Base-by-base conservation (phyloP, 768 basidiomycete species). In the Suillus brevipes region DNA sequence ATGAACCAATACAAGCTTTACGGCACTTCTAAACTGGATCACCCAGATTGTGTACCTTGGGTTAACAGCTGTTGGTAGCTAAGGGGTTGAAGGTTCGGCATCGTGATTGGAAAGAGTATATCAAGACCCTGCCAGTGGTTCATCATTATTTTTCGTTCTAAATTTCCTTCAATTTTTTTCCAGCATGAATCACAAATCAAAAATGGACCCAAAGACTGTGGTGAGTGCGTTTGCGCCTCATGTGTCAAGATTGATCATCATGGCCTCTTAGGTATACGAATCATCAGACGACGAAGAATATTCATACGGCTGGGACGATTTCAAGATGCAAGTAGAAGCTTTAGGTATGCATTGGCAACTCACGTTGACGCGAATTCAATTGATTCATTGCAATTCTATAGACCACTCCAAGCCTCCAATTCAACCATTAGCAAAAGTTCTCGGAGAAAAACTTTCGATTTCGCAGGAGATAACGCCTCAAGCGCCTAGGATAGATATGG, bases 21-120 rank as follows among this genome's bases (percentile, higher is more conserved):
- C 58, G 58, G 40, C 58, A 59, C 58, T 4, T 42, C 38, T 31
- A 42, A 59, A 59, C 40, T 28, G 28, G 38, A 28, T 59, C 28
- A 20, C 58, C 25, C 9, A 28, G 38, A 59, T 59, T 59, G 58
- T 59, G 3, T 59, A 18, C 40, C 40, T 59, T 12, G 40, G 38
- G 10, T 42, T 55, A 25, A 14, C 23, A 14, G 49, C 23, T 49
- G 49, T 49, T 45, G 25, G 25, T 25, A 50, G 34, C 34, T 36
- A 36, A 36, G 25, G 49, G 49, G 56, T n/a, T n/a, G n/a, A n/a
- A n/a, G n/a, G n/a, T 28, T 36, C 38, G 13, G 23, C 37, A 6
- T 58, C 25, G 38, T 38, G 16, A 42, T 42, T 42, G 58, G 25
- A 59, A 40, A 25, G 14, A 14, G 36, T 40, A 37, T n/a, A 23